phyloP scores from a whole-genome alignment of 2,329 filamentous ascomycete genomes.

The Penicillium olsonii region DNA sequence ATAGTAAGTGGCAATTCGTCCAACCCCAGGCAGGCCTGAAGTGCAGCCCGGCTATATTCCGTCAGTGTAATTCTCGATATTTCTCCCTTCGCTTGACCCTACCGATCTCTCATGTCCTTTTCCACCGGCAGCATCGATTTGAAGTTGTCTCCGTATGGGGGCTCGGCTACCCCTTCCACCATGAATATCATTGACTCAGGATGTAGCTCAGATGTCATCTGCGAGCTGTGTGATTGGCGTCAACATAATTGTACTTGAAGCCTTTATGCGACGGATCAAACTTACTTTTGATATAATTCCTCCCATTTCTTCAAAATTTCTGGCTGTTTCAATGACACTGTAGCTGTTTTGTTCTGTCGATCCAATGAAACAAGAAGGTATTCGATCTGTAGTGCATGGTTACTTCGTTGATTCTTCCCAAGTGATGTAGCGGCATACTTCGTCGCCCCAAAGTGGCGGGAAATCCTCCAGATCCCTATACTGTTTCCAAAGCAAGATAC shows the following conservation, averaged over 20 bases:
- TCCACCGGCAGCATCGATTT: neutral
- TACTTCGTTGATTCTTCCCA: neutral
- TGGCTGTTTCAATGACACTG: neutral
- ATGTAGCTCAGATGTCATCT: neutral
- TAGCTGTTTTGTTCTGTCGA: neutral
- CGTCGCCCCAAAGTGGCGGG: neutral
- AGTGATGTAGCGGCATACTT: neutral
- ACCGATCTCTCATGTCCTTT: neutral
- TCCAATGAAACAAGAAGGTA: neutral
- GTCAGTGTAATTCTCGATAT: neutral
- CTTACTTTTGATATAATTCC: neutral
- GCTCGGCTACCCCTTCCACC: neutral
- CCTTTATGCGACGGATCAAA: neutral
- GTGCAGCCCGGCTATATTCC: neutral
- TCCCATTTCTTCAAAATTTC: neutral
- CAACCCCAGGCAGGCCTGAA: neutral
- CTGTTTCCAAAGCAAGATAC: neutral
- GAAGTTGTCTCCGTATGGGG: neutral
- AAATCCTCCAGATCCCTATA: neutral
- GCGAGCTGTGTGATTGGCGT: neutral
- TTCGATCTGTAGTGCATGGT: neutral
- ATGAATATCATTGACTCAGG: neutral
- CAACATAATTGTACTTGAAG: neutral
- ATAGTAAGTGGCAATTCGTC: neutral
- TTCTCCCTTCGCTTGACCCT: neutral